These are phyloP conservation scores for Parathielavia appendiculata DNA, from an alignment of 495 filamentous ascomycete genomes.

Conservation along the genomic window DNA sequence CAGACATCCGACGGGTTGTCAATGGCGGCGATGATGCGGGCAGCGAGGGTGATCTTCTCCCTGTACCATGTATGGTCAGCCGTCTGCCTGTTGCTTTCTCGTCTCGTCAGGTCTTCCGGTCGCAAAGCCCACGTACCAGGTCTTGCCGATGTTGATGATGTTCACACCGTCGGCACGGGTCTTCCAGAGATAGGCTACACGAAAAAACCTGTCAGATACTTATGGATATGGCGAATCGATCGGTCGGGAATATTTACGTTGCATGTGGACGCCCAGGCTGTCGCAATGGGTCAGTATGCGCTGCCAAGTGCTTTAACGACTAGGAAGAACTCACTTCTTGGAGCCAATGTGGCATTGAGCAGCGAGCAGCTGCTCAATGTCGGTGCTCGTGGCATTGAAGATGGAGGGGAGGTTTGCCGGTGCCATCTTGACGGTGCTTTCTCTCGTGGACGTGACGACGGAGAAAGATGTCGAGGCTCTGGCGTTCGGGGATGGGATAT, in stretches of 20 bases:
- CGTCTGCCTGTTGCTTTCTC: background rate
- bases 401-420: constrained; percentile 82
- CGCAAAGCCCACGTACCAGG: constrained; percentile 65
- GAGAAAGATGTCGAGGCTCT: constrained; percentile 48
- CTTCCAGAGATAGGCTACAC: constrained; percentile 88
- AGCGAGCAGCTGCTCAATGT: constrained; percentile 98
- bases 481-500: constrained; percentile 27
- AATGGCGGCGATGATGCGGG: constrained; percentile 95
- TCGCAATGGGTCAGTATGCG: constrained; percentile 21
- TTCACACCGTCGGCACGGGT: constrained; percentile 96
- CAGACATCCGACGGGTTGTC: constrained; percentile 99
- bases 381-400: constrained; percentile 66
- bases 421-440: constrained; percentile 74
- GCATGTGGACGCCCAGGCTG: constrained; percentile 90
- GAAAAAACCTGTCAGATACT: constrained; percentile 19
- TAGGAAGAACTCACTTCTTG: constrained; percentile 61
- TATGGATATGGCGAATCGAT: background rate
- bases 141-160: constrained; percentile 99
- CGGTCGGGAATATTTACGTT: constrained; percentile 45
- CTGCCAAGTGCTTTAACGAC: background rate
- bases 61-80: constrained; percentile 41
- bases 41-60: constrained; percentile 99
- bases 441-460: constrained; percentile 41
- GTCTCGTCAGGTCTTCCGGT: background rate
- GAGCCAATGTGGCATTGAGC: constrained; percentile 95